A percentile compares a stretch with the other conserved stretches of the same genome.
Evolutionary conservation across 1,284 basidiomycete species (phyloP).

Genomic region (Cutaneotrichosporon arboriforme): DNA sequence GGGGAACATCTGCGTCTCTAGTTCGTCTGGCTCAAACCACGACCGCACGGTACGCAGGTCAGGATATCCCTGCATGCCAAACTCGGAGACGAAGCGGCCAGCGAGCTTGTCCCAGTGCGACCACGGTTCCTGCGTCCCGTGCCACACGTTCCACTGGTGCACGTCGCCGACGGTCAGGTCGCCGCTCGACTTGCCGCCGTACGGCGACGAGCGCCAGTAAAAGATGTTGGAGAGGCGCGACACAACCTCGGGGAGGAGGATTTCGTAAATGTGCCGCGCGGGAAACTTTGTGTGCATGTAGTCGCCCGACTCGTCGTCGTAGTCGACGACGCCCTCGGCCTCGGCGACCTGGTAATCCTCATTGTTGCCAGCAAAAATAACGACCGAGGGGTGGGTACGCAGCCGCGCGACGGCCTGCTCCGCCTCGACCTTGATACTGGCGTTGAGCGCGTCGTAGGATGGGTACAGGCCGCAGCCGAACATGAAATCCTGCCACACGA

Average conservation of each 20-base stretch:
- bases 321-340: conserved; percentile 67
- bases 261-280: conserved; percentile 79
- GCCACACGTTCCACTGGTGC: conserved; percentile 93
- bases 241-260: conserved; percentile 68
- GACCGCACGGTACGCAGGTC: conserved; percentile 75
- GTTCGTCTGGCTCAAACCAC: conserved; percentile 51
- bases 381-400: conserved; percentile 56
- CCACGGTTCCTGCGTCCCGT: conserved; percentile 75
- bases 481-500: conserved; percentile 54
- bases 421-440: conserved; percentile 49
- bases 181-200: conserved; percentile 69
- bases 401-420: conserved; percentile 50
- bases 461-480: conserved; percentile 58
- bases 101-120: conserved; percentile 79
- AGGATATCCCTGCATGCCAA: conserved; percentile 60
- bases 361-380: conserved; percentile 86
- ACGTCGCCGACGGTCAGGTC: conserved; percentile 75
- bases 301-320: conserved; percentile 70
- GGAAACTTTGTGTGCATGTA: conserved; percentile 78
- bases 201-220: conserved; percentile 80
- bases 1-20: conserved; percentile 60
- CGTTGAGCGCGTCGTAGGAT: conserved; percentile 49
- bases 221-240: conserved; percentile 59
- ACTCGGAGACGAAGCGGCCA: conserved; percentile 71
- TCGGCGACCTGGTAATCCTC: conserved; percentile 71